Conservation (phyloP, 345 rosid genomes). For the Firmiana major region DNA sequence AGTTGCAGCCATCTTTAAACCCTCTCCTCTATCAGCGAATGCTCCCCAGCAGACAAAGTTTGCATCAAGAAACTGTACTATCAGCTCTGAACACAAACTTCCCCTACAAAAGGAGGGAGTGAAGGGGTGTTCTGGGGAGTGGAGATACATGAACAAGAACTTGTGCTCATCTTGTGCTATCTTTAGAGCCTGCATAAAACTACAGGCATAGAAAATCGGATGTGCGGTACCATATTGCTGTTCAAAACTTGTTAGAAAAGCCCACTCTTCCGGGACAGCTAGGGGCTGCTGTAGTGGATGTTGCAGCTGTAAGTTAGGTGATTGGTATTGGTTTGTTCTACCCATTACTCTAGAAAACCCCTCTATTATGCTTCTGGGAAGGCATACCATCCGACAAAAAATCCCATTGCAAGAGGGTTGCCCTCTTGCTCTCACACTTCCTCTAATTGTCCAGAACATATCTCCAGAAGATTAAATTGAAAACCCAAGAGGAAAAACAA, state of each 20-base stretch:
- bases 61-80: slow-evolving; percentile 49
- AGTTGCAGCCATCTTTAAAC: slow-evolving; percentile 39
- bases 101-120: slow-evolving; percentile 52
- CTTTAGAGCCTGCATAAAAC: slow-evolving; percentile 41
- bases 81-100: slow-evolving; percentile 50
- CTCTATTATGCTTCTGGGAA: slow-evolving; percentile 43
- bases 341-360: slow-evolving; percentile 45
- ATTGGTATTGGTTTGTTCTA: slow-evolving; percentile 32
- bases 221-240: slow-evolving; percentile 47
- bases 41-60: slow-evolving; percentile 61
- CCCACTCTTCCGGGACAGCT: slow-evolving; percentile 36
- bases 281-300: slow-evolving; percentile 23
- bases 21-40: slow-evolving; percentile 45
- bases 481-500: neutral
- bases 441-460: slow-evolving; percentile 30
- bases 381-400: slow-evolving; percentile 45
- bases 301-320: slow-evolving; percentile 22
- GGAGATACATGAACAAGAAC: slow-evolving; percentile 57
- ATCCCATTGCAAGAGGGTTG: slow-evolving; percentile 36
- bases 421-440: slow-evolving; percentile 20
- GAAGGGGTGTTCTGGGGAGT: slow-evolving; percentile 50
- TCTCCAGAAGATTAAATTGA: neutral
- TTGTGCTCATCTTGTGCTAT: slow-evolving; percentile 49
- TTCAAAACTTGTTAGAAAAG: slow-evolving; percentile 45
- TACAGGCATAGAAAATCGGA: slow-evolving; percentile 52